Conservation (phyloP, 2,329 filamentous ascomycete species). For the Cyclaneusma minus region DNA sequence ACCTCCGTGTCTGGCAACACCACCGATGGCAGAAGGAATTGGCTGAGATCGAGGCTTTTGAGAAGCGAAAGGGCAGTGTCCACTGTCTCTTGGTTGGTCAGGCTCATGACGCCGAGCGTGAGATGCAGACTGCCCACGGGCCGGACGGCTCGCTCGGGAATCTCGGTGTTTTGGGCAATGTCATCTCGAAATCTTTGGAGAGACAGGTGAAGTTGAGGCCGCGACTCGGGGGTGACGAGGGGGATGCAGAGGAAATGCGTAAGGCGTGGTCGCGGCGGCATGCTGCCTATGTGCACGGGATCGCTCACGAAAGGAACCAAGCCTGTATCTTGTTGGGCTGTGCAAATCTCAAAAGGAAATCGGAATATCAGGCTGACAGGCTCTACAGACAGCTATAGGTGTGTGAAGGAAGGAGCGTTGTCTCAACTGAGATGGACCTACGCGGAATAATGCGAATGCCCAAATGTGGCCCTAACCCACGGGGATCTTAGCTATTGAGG, state of each 20-base stretch:
- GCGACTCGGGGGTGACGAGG: constrained; percentile 44
- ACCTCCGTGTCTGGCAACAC: too few species aligned
- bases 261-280: constrained; percentile 21
- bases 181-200: constrained; percentile 46
- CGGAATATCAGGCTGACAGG: too few species aligned
- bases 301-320: too few species aligned
- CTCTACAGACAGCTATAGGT: too few species aligned
- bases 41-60: constrained; percentile 27
- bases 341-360: too few species aligned
- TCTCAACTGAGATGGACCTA: too few species aligned
- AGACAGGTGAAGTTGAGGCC: constrained; percentile 47
- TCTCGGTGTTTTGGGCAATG: constrained; percentile 23
- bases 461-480: too few species aligned
- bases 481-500: too few species aligned
- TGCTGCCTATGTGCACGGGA: constrained; percentile 1
- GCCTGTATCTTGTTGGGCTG: too few species aligned
- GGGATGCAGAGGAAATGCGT: constrained; percentile 71
- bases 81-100: constrained; percentile 35
- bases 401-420: too few species aligned
- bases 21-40: too few species aligned
- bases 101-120: constrained; percentile 74
- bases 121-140: constrained; percentile 72
- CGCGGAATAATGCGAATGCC: too few species aligned
- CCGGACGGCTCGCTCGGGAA: constrained; percentile 54
- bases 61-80: constrained; percentile 29